phyloP scores from a whole-genome alignment of 495 filamentous ascomycete genomes.

The Lepidopterella palustris region DNA sequence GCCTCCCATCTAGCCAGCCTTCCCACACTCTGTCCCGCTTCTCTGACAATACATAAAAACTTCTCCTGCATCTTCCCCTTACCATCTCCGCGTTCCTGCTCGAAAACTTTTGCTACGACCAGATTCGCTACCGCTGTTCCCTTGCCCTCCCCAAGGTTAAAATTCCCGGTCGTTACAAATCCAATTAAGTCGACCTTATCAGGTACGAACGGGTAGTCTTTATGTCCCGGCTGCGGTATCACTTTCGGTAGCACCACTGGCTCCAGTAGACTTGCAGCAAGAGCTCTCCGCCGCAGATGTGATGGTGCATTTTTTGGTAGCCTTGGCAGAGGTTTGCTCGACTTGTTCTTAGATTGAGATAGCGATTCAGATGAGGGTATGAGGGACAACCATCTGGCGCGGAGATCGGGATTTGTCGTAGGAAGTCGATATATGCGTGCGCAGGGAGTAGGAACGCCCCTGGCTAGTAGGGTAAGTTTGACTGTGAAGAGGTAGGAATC shows the following conservation, averaged over 20 bases:
- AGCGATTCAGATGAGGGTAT: conserved; percentile 15
- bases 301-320: conserved; percentile 25
- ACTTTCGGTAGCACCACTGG: not conserved
- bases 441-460: conserved; percentile 55
- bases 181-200: conserved; percentile 74
- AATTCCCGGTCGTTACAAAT: conserved; percentile 84
- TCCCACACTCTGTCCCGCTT: conserved; percentile 68
- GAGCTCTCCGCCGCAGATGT: conserved; percentile 27
- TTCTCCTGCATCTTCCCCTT: conserved; percentile 30
- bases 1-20: conserved; percentile 74
- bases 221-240: conserved; percentile 37
- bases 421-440: conserved; percentile 71
- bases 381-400: conserved; percentile 49
- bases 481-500: conserved; percentile 47
- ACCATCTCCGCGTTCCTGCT: conserved; percentile 16
- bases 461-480: conserved; percentile 49
- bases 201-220: conserved; percentile 60
- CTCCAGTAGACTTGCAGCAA: conserved; percentile 36
- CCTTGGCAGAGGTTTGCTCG: not conserved
- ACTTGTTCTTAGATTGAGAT: conserved; percentile 2
- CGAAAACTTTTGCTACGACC: conserved; percentile 49
- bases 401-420: conserved; percentile 40
- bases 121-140: conserved; percentile 71
- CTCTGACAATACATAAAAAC: conserved; percentile 70
- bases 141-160: conserved; percentile 68